Base-by-base conservation (phyloP, 148 eudicot species). In the Beta vulgaris region DNA sequence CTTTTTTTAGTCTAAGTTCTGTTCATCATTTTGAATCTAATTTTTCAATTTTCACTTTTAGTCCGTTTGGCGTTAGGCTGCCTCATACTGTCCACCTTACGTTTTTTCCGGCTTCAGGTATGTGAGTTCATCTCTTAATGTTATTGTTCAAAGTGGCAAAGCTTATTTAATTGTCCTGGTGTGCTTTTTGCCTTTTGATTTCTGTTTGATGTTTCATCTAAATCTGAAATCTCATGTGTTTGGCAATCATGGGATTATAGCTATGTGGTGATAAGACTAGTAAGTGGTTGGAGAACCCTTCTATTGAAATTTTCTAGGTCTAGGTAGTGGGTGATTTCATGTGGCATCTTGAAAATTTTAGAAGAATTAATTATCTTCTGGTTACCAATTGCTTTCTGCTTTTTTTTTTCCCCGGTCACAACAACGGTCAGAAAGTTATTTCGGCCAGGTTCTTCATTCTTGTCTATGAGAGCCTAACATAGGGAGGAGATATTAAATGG, bases 1-100 rank as follows among this genome's bases (percentile, higher is more conserved):
- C 59, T 59, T 49, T 79, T 53, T 28, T 29, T 73, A 25, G 15
- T 53, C 26, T 51, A 18, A 28, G 62, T 19, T 43, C 18, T 59
- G 21, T 55, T 40, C 57, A 12, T 10, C 14, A 55, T 31, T 2
- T 71, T 65, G 37, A n/a, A n/a, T n/a, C n/a, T n/a, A n/a, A 80
- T 32, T 43, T 60, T 31, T 18, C 34, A 36, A 40, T 55, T 77
- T 34, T 54, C 60, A 9, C 64, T 65, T 70, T 73, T 10, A 95
- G 98, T 95, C 78, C 96, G 98, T 55, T 75, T 90, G 88, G 86
- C 84, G 76, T 73, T 95, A 80, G 98, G 98, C 48, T 79, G 87
- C 87, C 79, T 90, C 71, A 87, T 88, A 65, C 71, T 95, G 79
- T 86, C 81, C 74, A 80, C 98, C 61, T 71, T 95, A 69, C 89